phyloP scores from a whole-genome alignment of 495 filamentous ascomycete species.

The Neurospora sp. region DNA sequence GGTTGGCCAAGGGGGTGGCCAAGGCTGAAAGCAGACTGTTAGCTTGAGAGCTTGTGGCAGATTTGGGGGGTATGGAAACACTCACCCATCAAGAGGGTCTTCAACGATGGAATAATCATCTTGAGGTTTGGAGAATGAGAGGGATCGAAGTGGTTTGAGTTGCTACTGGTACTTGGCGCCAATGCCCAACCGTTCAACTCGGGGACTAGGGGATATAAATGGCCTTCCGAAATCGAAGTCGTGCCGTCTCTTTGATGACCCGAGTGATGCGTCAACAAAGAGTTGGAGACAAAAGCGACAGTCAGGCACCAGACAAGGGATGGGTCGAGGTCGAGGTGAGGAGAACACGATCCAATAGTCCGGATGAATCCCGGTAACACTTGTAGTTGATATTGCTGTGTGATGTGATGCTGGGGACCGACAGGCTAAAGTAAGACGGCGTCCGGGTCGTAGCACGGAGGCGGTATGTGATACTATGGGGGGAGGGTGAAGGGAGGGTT shows the following conservation, averaged over 20 bases:
- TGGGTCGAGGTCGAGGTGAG: neutral
- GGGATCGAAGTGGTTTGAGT: neutral
- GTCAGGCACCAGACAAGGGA: neutral
- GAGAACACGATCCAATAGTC: neutral
- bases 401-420: neutral
- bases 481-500: neutral
- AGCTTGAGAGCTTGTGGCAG: neutral
- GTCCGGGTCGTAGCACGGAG: neutral
- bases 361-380: neutral
- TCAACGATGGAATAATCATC: constrained; percentile 4
- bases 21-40: constrained; percentile 6
- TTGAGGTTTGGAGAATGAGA: neutral
- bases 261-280: neutral
- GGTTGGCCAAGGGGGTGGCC: constrained; percentile 14
- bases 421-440: neutral
- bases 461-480: neutral
- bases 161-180: neutral
- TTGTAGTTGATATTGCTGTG: neutral
- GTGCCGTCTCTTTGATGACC: neutral
- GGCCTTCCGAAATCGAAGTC: neutral
- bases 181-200: neutral
- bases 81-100: constrained; percentile 5
- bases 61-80: neutral
- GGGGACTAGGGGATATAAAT: neutral
- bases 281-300: neutral